phyloP scores from a whole-genome alignment of 2,329 filamentous ascomycete species.

The Metarhizium guizhouense region DNA sequence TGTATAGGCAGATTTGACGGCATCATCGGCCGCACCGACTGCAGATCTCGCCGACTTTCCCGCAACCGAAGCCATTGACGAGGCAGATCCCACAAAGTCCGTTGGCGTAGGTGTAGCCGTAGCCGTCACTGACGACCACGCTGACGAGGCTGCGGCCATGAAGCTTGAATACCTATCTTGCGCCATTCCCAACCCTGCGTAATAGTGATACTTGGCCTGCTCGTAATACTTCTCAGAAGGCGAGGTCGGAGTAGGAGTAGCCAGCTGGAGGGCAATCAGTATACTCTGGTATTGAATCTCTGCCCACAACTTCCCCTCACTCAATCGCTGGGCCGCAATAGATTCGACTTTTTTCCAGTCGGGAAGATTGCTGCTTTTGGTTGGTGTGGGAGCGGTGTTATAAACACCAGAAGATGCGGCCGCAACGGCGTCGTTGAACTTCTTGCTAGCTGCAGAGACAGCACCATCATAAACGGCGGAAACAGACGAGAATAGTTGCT shows the following conservation, averaged over 20 bases:
- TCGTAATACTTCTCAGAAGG: conserved; percentile 49
- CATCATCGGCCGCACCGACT: conserved; percentile 38
- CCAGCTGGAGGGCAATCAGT: conserved; percentile 55
- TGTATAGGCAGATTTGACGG: conserved; percentile 42
- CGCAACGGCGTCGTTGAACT: conserved; percentile 45
- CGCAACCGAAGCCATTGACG: conserved; percentile 40
- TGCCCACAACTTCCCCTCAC: conserved; percentile 61
- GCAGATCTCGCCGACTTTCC: conserved; percentile 35
- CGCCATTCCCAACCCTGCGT: conserved; percentile 68
- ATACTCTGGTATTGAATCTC: conserved; percentile 62
- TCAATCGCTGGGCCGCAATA: conserved; percentile 60
- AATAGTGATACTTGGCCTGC: conserved; percentile 60
- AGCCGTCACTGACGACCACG: conserved; percentile 50
- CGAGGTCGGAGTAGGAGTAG: conserved; percentile 41
- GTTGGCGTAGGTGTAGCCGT: conserved; percentile 51
- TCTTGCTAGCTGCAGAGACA: conserved; percentile 50
- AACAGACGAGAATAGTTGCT: conserved; percentile 60
- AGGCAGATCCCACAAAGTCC: conserved; percentile 36
- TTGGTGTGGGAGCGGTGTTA: conserved; percentile 36
- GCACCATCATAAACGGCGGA: conserved; percentile 61
- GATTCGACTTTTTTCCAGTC: conserved; percentile 46
- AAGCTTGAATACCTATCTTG: conserved; percentile 74
- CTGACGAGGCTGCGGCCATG: conserved; percentile 60
- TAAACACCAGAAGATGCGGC: conserved; percentile 42
- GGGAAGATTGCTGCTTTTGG: conserved; percentile 29